Evolutionary conservation across 2,329 filamentous ascomycete species (phyloP).

Genomic region (Talaromyces verruculosus): DNA sequence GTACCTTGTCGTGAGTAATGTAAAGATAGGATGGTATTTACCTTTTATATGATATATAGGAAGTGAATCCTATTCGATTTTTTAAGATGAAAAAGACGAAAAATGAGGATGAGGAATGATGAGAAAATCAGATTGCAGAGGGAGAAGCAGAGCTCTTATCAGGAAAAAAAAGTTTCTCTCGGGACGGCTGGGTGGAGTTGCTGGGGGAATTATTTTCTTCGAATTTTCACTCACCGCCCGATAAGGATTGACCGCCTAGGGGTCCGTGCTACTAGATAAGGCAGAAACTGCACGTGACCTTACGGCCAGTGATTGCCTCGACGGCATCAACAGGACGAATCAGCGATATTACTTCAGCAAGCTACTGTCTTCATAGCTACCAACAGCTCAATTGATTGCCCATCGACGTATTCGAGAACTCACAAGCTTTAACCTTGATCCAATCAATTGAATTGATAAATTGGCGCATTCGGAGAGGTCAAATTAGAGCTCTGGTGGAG

Average conservation of each 20-base stretch:
- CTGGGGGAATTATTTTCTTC: conserved; percentile 14
- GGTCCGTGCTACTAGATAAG: conserved; percentile 2
- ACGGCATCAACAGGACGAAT: not conserved
- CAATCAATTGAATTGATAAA: not conserved
- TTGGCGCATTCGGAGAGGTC: not conserved
- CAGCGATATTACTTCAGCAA: not conserved
- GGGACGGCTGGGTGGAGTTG: conserved; percentile 13
- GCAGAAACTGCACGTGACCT: not conserved
- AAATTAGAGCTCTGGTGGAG: not conserved
- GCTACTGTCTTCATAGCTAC: not conserved
- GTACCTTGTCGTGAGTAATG: conserved; percentile 13
- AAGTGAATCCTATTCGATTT: not conserved
- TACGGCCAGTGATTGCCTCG: not conserved
- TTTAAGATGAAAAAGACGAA: not conserved
- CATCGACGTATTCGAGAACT: not conserved
- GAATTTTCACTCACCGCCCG: conserved; percentile 21
- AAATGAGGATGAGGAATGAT: not conserved
- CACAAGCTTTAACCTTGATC: not conserved
- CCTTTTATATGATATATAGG: conserved; percentile 2
- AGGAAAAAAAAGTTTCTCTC: conserved; percentile 4
- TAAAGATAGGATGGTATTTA: conserved; percentile 10
- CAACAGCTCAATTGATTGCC: not conserved
- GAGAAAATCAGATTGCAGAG: not conserved
- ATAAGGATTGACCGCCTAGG: conserved; percentile 19
- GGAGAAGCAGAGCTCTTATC: conserved; percentile 12